These are phyloP conservation scores for Diaporthe citri DNA, from an alignment of 2,329 filamentous ascomycete genomes.

Conservation along the genomic window DNA sequence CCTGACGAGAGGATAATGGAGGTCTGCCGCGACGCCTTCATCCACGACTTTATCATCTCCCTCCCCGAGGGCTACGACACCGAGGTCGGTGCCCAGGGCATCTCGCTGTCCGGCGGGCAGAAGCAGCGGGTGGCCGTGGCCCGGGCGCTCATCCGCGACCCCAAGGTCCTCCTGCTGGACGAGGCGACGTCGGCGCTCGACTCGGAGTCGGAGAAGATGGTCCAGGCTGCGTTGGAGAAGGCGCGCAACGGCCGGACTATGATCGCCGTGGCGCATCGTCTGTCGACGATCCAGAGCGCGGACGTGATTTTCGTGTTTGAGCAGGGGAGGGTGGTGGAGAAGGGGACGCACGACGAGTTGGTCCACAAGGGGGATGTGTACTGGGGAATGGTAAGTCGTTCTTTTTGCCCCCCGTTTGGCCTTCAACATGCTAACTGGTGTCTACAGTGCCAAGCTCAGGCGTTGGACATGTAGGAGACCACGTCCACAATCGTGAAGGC, in stretches of 20 bases:
- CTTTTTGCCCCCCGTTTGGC: background rate
- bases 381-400: slow-evolving; percentile 19
- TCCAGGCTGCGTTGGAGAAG: slow-evolving; percentile 83
- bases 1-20: slow-evolving; percentile 79
- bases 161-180: slow-evolving; percentile 86
- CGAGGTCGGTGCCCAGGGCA: slow-evolving; percentile 87
- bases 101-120: slow-evolving; percentile 92
- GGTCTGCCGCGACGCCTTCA: slow-evolving; percentile 91
- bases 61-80: slow-evolving; percentile 93
- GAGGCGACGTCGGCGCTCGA: slow-evolving; percentile 85
- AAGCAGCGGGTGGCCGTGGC: slow-evolving; percentile 97
- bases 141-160: slow-evolving; percentile 87
- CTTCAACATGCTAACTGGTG: background rate
- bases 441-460: slow-evolving; percentile 14
- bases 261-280: slow-evolving; percentile 91
- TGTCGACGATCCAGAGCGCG: slow-evolving; percentile 94
- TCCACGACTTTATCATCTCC: slow-evolving; percentile 91
- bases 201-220: slow-evolving; percentile 81
- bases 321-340: slow-evolving; percentile 86
- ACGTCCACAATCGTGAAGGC: background rate
- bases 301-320: slow-evolving; percentile 97
- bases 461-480: slow-evolving; percentile 2
- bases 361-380: background rate
- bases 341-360: slow-evolving; percentile 74
- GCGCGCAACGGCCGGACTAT: slow-evolving; percentile 89